Percentiles rank a stretch among this genome's conserved stretches.
phyloP scores from a whole-genome alignment of 805 yeast species.

The Torulaspora gathmanii region DNA sequence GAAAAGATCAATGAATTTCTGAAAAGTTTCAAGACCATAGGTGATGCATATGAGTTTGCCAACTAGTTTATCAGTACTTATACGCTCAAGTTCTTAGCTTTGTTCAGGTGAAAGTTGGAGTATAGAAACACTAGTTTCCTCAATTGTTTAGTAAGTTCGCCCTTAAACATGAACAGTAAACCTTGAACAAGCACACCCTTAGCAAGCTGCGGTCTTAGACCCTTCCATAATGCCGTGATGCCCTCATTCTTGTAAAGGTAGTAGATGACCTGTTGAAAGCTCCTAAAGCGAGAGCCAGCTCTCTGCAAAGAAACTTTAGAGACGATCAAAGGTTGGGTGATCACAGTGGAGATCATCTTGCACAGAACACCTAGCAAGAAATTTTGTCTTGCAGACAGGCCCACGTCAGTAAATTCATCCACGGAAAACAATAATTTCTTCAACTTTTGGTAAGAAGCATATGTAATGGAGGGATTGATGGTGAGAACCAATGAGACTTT shows the following conservation, averaged over 20 bases:
- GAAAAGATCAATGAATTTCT: constrained; percentile 47
- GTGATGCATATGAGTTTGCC: constrained; percentile 46
- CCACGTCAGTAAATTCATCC: constrained; percentile 26
- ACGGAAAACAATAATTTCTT: constrained; percentile 45
- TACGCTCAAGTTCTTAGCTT: not conserved
- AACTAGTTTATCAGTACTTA: not conserved
- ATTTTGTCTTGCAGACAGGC: constrained; percentile 56
- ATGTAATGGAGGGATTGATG: constrained; percentile 80
- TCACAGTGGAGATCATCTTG: constrained; percentile 71
- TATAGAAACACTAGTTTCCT: constrained; percentile 23
- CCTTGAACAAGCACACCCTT: constrained; percentile 87
- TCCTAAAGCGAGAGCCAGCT: constrained; percentile 44
- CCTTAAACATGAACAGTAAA: constrained; percentile 73
- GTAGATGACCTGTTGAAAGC: constrained; percentile 58
- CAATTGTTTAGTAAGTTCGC: constrained; percentile 44
- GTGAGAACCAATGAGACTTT: constrained; percentile 76
- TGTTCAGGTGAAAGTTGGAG: constrained; percentile 1
- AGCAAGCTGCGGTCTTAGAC: constrained; percentile 69
- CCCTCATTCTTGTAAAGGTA: constrained; percentile 65
- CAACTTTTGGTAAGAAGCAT: constrained; percentile 71
- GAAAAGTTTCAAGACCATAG: constrained; percentile 43
- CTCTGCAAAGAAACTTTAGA: constrained; percentile 76
- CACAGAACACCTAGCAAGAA: constrained; percentile 74
- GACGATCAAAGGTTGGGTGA: constrained; percentile 80
- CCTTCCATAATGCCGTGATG: constrained; percentile 64